Percentiles rank a stretch among this genome's conserved stretches.
phyloP scores from a whole-genome alignment of 2,329 filamentous ascomycete genomes.

The Penicillium sp. region DNA sequence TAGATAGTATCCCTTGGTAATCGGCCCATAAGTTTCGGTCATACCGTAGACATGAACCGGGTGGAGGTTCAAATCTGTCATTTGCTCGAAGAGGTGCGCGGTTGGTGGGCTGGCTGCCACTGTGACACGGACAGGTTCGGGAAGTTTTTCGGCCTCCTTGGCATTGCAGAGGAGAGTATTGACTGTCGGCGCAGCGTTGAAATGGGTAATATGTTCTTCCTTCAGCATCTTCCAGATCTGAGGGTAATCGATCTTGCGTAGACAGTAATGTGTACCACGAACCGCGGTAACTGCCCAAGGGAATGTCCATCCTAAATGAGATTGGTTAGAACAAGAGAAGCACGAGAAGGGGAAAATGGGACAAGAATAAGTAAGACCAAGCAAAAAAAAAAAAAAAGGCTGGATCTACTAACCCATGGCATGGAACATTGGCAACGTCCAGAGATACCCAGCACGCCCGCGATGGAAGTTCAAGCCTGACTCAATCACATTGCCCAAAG shows the following conservation, averaged over 20 bases:
- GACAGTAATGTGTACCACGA: constrained; percentile 90
- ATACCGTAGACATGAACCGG: constrained; percentile 93
- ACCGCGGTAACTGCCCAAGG: constrained; percentile 93
- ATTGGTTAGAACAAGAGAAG: neutral
- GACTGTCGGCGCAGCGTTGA: constrained; percentile 93
- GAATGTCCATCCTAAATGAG: constrained; percentile 71
- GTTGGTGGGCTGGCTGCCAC: constrained; percentile 92
- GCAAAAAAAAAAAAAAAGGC: neutral
- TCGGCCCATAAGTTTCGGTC: constrained; percentile 90
- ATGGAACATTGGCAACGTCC: constrained; percentile 89
- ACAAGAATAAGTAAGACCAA: neutral
- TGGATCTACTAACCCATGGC: constrained; percentile 54
- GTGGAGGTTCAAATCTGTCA: constrained; percentile 82
- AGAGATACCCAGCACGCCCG: constrained; percentile 79
- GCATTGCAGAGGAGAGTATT: constrained; percentile 89
- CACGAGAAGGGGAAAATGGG: neutral
- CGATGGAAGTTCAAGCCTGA: constrained; percentile 75
- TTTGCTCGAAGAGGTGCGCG: constrained; percentile 88
- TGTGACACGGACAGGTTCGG: constrained; percentile 77
- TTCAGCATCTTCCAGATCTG: constrained; percentile 89
- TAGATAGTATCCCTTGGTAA: constrained; percentile 90
- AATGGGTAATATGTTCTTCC: constrained; percentile 87
- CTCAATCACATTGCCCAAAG: constrained; percentile 85
- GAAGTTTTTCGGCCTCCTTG: constrained; percentile 71
- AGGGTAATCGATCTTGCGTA: constrained; percentile 93